Conservation (phyloP, 2,329 filamentous ascomycete species). For the Zasmidium citrigriseum region DNA sequence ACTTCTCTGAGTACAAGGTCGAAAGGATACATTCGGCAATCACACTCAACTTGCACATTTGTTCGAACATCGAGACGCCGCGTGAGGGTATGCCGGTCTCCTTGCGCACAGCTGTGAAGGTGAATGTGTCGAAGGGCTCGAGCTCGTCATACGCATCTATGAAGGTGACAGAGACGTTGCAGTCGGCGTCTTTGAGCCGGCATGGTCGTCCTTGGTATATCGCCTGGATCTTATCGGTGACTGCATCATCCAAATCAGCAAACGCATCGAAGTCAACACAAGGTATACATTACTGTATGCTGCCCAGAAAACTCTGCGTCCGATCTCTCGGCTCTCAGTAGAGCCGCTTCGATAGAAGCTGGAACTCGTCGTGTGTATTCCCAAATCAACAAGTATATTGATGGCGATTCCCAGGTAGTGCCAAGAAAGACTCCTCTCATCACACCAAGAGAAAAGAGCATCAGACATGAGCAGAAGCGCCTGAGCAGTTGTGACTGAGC, state of each 20-base stretch:
- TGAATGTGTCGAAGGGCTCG: no score
- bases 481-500: not conserved
- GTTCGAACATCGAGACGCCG: no score
- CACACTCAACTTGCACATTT: no score
- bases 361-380: not conserved
- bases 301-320: not conserved
- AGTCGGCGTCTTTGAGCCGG: not conserved
- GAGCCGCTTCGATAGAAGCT: not conserved
- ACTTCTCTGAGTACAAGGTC: no score
- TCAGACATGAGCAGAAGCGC: not conserved
- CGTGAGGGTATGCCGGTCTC: not conserved
- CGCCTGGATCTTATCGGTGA: not conserved
- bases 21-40: no score
- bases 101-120: not conserved
- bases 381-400: not conserved
- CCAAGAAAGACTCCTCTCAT: not conserved
- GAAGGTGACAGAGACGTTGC: not conserved
- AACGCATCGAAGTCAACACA: not conserved
- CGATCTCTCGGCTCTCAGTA: not conserved
- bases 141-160: not conserved
- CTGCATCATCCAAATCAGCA: not conserved
- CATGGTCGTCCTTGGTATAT: not conserved
- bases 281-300: not conserved
- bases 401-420: not conserved
- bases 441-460: not conserved